Base-by-base conservation (phyloP, 2,329 filamentous ascomycete species). In the Cercospora berteroae region DNA sequence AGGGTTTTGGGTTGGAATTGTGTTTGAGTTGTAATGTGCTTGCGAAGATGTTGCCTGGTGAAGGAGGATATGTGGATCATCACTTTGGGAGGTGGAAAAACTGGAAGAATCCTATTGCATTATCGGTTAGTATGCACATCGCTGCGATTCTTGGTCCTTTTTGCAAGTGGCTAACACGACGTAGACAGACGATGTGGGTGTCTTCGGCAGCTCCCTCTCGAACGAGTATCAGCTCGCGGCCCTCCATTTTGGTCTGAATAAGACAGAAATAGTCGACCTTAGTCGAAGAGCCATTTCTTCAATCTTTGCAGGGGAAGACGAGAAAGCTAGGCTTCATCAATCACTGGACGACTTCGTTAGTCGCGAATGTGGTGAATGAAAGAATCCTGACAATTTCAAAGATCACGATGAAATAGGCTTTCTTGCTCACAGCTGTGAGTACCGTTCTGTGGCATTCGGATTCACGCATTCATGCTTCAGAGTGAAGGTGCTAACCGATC, bases 21-120 rank as follows among this genome's bases (percentile, higher is more conserved):
- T 95, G 92, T 69, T 80, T 95, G 68, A 92, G 89, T 71, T 94
- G 92, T 78, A 95, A 95, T 73, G 90, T 95, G 1, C 87, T 89
- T 71, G 90, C 90, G 1, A 88, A 87, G 71, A 88, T 95, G 87
- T 88, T 90, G 13, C 44, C 42, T 12, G 60, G 80, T 82, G 56
- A 29, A 1, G 89, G 90, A 0, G 86, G 87, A 1, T 86, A 85
- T 72, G 74, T 84, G 66, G 88, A 88, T 59, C 92, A 95, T 78
- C 92, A 95, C 80, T 93, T 95, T 79, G 88, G 89, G 13, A 84
- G 87, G 74, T 95, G 92, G 92, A 79, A 81, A 56, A n/a, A n/a
- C n/a, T n/a, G 82, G 85, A 5, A 83, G 83, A 87, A 86, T 60
- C 83, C 86, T 4, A 84, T 94, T 55, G 87, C 88, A 4, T 80